phyloP scores from a whole-genome alignment of 2,329 filamentous ascomycete genomes.

The Westerdykella sp. region DNA sequence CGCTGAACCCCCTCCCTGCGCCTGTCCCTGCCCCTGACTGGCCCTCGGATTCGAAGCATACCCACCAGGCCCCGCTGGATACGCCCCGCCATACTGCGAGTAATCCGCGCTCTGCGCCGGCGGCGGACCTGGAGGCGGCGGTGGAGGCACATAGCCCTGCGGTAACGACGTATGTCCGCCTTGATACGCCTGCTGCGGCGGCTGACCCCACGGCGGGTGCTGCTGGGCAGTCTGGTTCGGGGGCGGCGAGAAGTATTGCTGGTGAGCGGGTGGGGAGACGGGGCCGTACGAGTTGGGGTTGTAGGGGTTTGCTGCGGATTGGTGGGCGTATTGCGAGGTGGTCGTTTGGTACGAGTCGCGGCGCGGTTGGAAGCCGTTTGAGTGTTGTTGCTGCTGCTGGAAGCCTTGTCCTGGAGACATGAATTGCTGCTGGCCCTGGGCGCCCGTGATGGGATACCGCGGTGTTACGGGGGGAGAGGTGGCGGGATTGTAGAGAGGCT shows the following conservation, averaged over 20 bases:
- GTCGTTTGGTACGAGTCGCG: constrained; percentile 27
- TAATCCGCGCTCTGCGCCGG: constrained; percentile 51
- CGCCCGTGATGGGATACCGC: constrained; percentile 37
- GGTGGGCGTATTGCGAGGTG: constrained; percentile 12
- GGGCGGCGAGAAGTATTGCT: constrained; percentile 49
- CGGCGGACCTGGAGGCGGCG: constrained; percentile 60
- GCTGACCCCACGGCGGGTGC: constrained; percentile 51
- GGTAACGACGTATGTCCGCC: constrained; percentile 46
- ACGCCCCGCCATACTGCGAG: constrained; percentile 32
- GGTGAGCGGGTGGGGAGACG: constrained; percentile 51
- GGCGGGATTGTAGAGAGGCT: constrained; percentile 48
- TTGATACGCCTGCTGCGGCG: constrained; percentile 45
- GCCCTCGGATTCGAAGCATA: constrained; percentile 47
- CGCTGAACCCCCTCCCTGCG: constrained; percentile 14
- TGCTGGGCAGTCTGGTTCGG: constrained; percentile 29
- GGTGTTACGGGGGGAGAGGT: constrained; percentile 44
- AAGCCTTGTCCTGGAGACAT: constrained; percentile 22
- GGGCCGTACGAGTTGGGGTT: constrained; percentile 45
- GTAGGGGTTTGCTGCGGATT: constrained; percentile 40
- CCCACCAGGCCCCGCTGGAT: constrained; percentile 47
- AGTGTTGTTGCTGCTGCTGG: constrained; percentile 10
- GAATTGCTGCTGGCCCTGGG: constrained; percentile 24
- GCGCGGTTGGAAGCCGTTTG: constrained; percentile 24
- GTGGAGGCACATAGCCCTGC: constrained; percentile 60
- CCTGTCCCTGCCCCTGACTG: constrained; percentile 28